These are phyloP conservation scores for Pseudocercospora cruenta DNA, from an alignment of 2,329 filamentous ascomycete genomes.

Conservation along the genomic window DNA sequence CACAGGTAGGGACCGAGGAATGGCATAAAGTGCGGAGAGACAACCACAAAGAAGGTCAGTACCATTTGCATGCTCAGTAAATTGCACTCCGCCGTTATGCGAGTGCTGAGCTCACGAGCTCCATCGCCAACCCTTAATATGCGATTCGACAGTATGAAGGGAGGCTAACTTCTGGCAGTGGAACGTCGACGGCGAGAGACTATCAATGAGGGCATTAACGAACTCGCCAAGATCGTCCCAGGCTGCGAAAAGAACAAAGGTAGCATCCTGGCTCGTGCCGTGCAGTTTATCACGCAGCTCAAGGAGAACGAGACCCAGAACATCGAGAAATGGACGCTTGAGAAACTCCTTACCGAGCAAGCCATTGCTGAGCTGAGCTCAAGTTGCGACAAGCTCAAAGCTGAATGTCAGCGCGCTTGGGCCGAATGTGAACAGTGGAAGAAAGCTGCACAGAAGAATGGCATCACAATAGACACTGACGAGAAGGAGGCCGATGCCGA, in stretches of 20 bases:
- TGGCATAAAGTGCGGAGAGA: constrained; percentile 98
- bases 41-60: constrained; percentile 95
- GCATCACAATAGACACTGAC: constrained; percentile 32
- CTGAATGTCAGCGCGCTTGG: constrained; percentile 76
- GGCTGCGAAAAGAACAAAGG: constrained; percentile 99
- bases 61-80: too few relatives aligned
- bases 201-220: constrained; percentile 98
- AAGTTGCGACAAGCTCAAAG: constrained; percentile 84
- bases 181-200: constrained; percentile 95
- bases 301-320: constrained; percentile 94
- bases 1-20: constrained; percentile 90
- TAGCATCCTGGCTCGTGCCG: constrained; percentile 88
- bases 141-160: not conserved
- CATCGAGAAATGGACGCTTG: constrained; percentile 89
- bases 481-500: constrained; percentile 26
- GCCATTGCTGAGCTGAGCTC: constrained; percentile 85
- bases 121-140: not conserved
- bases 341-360: constrained; percentile 87
- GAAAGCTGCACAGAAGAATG: constrained; percentile 49
- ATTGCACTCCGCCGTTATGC: not conserved
- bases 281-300: constrained; percentile 90
- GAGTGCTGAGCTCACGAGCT: not conserved
- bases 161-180: constrained; percentile 59
- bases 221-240: constrained; percentile 95
- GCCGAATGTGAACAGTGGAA: constrained; percentile 80